A percentile compares a stretch with the other conserved stretches of the same genome.
phyloP scores from a whole-genome alignment of 2,329 filamentous ascomycete species.

The Cladosporium sp. region DNA sequence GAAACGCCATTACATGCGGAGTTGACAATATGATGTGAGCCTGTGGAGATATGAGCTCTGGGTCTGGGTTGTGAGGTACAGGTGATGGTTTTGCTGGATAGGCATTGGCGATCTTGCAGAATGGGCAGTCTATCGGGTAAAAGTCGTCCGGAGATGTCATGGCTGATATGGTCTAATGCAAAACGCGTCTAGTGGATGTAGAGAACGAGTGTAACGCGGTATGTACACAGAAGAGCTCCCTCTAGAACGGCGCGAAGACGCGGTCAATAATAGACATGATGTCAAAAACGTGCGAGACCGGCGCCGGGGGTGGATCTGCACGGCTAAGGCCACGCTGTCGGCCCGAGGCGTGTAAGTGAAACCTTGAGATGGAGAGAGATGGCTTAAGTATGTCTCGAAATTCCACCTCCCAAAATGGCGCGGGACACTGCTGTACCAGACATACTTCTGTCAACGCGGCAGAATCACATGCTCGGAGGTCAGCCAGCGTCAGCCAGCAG shows the following conservation, averaged over 20 bases:
- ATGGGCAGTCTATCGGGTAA: slow-evolving; percentile 50
- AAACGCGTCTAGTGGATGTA: background rate
- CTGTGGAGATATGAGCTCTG: slow-evolving; percentile 29
- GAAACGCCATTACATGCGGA: slow-evolving; percentile 73
- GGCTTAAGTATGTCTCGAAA: no score
- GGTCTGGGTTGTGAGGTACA: slow-evolving; percentile 32
- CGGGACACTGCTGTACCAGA: no score
- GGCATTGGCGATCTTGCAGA: slow-evolving; percentile 54
- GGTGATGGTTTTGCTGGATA: slow-evolving; percentile 37
- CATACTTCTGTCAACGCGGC: no score
- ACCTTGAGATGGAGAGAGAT: no score
- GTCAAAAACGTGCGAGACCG: background rate
- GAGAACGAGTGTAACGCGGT: background rate
- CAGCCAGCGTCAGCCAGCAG: background rate
- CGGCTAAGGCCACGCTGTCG: background rate
- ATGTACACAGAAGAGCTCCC: background rate
- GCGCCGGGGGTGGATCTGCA: background rate
- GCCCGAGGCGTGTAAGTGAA: no score
- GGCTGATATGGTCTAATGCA: background rate
- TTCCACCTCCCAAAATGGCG: no score
- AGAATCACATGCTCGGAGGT: background rate
- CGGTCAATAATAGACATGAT: background rate
- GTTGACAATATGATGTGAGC: slow-evolving; percentile 70
- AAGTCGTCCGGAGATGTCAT: slow-evolving; percentile 23
- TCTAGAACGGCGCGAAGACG: background rate